Evolutionary conservation across 2,329 filamentous ascomycete species (phyloP).

Genomic region (Stachybotrys chartarum): DNA sequence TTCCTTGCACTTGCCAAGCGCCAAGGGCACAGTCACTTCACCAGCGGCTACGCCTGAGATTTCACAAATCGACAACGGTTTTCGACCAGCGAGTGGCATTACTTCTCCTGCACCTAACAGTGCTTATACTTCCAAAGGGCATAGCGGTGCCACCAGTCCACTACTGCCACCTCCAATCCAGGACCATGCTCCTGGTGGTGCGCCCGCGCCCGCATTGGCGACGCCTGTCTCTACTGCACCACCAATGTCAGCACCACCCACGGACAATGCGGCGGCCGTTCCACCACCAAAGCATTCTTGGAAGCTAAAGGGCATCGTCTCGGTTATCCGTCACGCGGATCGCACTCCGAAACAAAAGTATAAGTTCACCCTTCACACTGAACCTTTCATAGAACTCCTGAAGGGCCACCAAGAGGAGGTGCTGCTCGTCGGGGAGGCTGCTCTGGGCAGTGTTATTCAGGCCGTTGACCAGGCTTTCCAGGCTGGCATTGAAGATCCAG

Average conservation of each 20-base stretch:
- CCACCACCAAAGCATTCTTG: constrained; percentile 84
- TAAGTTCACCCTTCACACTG: constrained; percentile 97
- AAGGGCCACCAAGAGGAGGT: constrained; percentile 97
- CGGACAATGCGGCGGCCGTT: constrained; percentile 45
- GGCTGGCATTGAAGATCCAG: constrained; percentile 73
- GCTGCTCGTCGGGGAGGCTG: constrained; percentile 83
- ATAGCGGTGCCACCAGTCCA: constrained; percentile 28
- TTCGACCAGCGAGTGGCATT: constrained; percentile 16
- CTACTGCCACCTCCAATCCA: constrained; percentile 23
- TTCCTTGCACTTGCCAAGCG: constrained; percentile 8
- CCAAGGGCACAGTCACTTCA: constrained; percentile 16
- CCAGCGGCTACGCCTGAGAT: constrained; percentile 5
- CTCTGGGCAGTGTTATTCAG: constrained; percentile 78
- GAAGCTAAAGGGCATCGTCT: constrained; percentile 97
- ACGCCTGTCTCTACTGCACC: constrained; percentile 25
- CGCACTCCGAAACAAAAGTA: constrained; percentile 98
- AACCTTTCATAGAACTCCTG: constrained; percentile 88
- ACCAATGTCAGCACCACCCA: constrained; percentile 7
- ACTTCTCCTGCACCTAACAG: constrained; percentile 25
- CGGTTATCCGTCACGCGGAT: constrained; percentile 92
- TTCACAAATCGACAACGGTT: constrained; percentile 12
- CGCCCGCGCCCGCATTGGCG: constrained; percentile 12
- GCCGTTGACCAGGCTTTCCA: constrained; percentile 77
- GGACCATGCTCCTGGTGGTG: constrained; percentile 19
- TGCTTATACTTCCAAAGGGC: constrained; percentile 21